Base-by-base conservation (phyloP, 768 basidiomycete species). In the Crassisporium funariophilum region DNA sequence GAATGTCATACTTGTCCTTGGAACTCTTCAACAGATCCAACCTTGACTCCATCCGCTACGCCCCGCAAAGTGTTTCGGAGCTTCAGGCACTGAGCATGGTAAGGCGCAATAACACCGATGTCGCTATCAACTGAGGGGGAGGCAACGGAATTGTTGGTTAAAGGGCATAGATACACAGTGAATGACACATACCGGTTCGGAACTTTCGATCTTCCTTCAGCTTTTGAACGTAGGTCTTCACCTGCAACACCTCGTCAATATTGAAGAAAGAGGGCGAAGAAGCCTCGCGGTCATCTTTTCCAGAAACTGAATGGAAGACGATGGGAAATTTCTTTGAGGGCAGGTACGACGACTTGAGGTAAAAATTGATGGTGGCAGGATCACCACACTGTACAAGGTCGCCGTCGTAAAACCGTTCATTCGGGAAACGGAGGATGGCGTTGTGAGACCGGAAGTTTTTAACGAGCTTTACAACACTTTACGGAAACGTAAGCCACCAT, bases 231-330 rank as follows among this genome's bases (percentile, higher is more conserved):
- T 85, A 86, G 0, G 57, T 53, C 52, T 76, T 78, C 36, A 86
- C 79, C 36, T 78, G 74, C 0, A 75, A 57, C 0, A 71, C 72
- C 53, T 87, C 84, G 21, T 80, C 74, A 27, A 80, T 74, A 47
- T 88, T 88, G 70, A 86, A 87, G 62, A 84, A 86, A 0, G 83
- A 86, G 1, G 84, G 86, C 0, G 84, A 86, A 0, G 76, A 73
- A 2, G 77, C 75, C 56, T 88, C 84, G n/a, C 83, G 75, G 19
- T 78, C 75, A 54, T 88, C 84, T 53, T 78, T 78, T 13, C 86
- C 85, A 12, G 66, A 55, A 10, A 85, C 66, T 2, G 76, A 72
- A 57, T 86, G 80, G 63, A 87, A 84, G 1, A 86, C 62, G 33
- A 87, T 63, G 0, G 86, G 84, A 61, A 84, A 86, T 1, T 70